Evolutionary conservation across 208 protist species (phyloP).

Genomic region (Wallacemonas sp.): DNA sequence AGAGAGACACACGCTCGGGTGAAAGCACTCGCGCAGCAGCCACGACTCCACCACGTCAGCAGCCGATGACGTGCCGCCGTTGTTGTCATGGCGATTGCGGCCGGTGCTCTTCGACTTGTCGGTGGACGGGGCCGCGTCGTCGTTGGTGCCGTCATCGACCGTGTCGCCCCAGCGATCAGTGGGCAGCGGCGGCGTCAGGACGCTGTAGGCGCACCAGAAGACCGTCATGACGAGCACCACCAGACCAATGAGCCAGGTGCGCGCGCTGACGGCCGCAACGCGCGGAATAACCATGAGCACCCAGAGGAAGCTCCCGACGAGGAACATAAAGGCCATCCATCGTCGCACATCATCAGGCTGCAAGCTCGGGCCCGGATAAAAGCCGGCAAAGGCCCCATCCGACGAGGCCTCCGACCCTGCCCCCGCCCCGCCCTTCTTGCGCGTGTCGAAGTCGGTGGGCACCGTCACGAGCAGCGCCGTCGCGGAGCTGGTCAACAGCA

Average conservation of each 20-base stretch:
- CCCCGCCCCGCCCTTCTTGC: background rate
- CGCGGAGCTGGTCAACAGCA: constrained; percentile 25
- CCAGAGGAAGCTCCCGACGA: constrained; percentile 6
- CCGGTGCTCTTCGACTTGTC: too few relatives aligned
- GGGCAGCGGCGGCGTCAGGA: constrained; percentile 10
- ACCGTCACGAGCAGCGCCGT: constrained; percentile 28
- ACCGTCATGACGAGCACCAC: constrained; percentile 4
- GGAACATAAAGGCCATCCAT: constrained; percentile 10
- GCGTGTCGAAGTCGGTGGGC: constrained; percentile 13
- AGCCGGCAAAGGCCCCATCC: background rate
- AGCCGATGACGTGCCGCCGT: too few relatives aligned
- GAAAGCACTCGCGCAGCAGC: constrained; percentile 11
- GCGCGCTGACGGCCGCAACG: constrained; percentile 4
- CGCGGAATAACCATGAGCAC: constrained; percentile 12
- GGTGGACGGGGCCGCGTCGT: background rate
- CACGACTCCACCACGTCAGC: background rate
- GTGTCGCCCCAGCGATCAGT: constrained; percentile 8
- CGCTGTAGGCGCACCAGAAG: constrained; percentile 3
- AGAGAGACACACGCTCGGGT: constrained; percentile 20
- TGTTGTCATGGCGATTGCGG: too few relatives aligned
- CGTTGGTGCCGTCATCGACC: background rate
- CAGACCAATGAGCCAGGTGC: background rate
- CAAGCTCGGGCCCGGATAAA: constrained; percentile 3
- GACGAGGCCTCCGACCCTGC: background rate
- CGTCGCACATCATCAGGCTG: constrained; percentile 14